These are phyloP conservation scores for Nadsonia starkeyi-henricii DNA, from an alignment of 1,139 yeast species.

Conservation along the genomic window DNA sequence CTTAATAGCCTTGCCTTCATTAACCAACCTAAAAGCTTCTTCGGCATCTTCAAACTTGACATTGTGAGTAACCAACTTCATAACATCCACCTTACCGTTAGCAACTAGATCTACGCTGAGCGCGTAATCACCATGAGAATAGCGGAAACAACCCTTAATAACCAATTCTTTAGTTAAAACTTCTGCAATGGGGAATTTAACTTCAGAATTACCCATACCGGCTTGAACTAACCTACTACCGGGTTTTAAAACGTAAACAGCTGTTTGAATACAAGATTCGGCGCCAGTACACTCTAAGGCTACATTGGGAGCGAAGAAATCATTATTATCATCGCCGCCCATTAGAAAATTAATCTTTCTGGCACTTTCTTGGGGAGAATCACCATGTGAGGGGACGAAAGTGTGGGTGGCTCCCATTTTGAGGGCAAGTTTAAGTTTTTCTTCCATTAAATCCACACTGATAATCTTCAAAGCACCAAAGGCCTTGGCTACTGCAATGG, in stretches of 20 bases:
- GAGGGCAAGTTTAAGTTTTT: conserved; percentile 15
- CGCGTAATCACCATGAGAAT: conserved; percentile 66
- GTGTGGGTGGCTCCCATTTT: conserved; percentile 14
- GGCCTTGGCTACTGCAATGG: conserved; percentile 66
- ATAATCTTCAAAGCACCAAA: conserved; percentile 67
- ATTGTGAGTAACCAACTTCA: conserved; percentile 62
- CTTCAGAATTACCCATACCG: conserved; percentile 58
- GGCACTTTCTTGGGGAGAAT: conserved; percentile 24
- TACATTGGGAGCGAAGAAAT: conserved; percentile 39
- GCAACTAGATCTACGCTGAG: conserved; percentile 57
- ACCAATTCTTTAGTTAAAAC: conserved; percentile 57
- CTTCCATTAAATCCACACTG: conserved; percentile 36
- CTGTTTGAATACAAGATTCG: conserved; percentile 51
- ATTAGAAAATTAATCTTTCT: conserved; percentile 26
- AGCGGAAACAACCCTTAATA: conserved; percentile 69
- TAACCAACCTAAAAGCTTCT: conserved; percentile 64
- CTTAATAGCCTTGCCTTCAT: conserved; percentile 41
- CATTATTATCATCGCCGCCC: conserved; percentile 4
- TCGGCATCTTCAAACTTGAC: conserved; percentile 62
- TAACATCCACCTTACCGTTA: conserved; percentile 47
- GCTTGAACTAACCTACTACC: conserved; percentile 65
- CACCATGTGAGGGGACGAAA: conserved; percentile 14
- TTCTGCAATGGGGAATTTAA: conserved; percentile 61
- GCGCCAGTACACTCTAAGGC: conserved; percentile 64
- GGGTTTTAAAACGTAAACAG: conserved; percentile 39